Percentiles rank a stretch among this genome's conserved stretches.
These are phyloP conservation scores for Pichia eremophila DNA, from an alignment of 805 yeast genomes.

Conservation along the genomic window DNA sequence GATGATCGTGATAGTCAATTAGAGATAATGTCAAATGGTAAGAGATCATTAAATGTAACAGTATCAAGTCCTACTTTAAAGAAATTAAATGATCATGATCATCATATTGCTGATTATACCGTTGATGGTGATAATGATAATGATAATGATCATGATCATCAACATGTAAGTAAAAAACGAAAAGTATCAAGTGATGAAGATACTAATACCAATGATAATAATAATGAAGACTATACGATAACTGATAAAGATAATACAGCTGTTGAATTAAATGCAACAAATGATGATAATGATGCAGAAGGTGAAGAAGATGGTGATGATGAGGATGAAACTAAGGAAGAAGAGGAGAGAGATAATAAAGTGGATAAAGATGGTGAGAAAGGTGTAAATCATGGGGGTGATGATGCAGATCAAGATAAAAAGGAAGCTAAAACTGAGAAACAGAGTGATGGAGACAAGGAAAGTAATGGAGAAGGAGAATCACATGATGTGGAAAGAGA, in stretches of 20 bases:
- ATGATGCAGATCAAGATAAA: constrained; percentile 13
- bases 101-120: too few relatives aligned
- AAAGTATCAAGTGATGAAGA: too few relatives aligned
- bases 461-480: constrained; percentile 16
- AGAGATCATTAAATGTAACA: not conserved
- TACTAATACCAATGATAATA: not conserved
- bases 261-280: not conserved
- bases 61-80: not conserved
- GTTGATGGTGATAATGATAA: too few relatives aligned
- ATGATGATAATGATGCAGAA: not conserved
- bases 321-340: constrained; percentile 6
- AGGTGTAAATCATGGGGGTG: not conserved
- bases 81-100: too few relatives aligned
- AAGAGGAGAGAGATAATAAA: not conserved
- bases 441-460: constrained; percentile 10
- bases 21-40: constrained; percentile 16
- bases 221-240: not conserved
- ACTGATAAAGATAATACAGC: not conserved
- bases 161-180: too few relatives aligned
- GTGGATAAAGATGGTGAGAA: constrained; percentile 4
- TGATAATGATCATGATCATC: too few relatives aligned
- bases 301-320: constrained; percentile 9
- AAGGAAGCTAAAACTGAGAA: constrained; percentile 14
- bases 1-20: constrained; percentile 48
- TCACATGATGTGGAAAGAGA: constrained; percentile 10